phyloP scores from a whole-genome alignment of 306 rosid genomes.

The Senna tora region DNA sequence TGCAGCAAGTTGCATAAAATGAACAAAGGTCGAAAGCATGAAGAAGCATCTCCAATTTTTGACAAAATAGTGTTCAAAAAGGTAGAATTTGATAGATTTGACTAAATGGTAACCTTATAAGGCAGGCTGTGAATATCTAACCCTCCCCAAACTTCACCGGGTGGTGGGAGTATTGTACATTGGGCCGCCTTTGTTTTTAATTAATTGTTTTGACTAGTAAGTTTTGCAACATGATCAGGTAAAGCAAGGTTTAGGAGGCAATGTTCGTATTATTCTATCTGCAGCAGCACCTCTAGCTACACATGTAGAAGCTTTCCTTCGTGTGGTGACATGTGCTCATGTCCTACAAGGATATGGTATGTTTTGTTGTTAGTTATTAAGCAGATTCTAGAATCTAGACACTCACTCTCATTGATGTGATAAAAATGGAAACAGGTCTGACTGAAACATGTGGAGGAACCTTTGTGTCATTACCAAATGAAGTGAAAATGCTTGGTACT shows the following conservation, averaged over 20 bases:
- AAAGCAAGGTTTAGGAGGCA: slow-evolving; percentile 92
- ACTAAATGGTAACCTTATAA: no score
- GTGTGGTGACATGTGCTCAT: slow-evolving; percentile 90
- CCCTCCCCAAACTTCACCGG: no score
- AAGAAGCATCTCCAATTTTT: slow-evolving; percentile 63
- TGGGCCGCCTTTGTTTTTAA: no score
- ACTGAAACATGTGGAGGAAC: slow-evolving; percentile 98
- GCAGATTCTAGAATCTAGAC: no score
- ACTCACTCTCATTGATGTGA: no score
- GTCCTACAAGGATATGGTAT: slow-evolving; percentile 98
- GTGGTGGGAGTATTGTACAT: no score
- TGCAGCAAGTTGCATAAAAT: slow-evolving; percentile 73
- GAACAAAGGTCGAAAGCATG: slow-evolving; percentile 68
- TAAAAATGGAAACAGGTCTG: slow-evolving; percentile 64
- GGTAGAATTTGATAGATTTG: slow-evolving; percentile 51
- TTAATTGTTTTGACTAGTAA: slow-evolving; percentile 36
- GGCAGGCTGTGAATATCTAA: no score
- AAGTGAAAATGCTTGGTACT: slow-evolving; percentile 79
- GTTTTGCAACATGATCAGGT: slow-evolving; percentile 58
- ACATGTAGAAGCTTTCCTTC: slow-evolving; percentile 78
- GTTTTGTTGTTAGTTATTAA: slow-evolving; percentile 26
- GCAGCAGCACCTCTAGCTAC: slow-evolving; percentile 94
- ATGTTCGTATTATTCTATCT: slow-evolving; percentile 83
- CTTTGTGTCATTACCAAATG: slow-evolving; percentile 88
- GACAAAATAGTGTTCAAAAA: slow-evolving; percentile 85